Base-by-base conservation (phyloP, 2,329 filamentous ascomycete species). In the Epichloe festucae region DNA sequence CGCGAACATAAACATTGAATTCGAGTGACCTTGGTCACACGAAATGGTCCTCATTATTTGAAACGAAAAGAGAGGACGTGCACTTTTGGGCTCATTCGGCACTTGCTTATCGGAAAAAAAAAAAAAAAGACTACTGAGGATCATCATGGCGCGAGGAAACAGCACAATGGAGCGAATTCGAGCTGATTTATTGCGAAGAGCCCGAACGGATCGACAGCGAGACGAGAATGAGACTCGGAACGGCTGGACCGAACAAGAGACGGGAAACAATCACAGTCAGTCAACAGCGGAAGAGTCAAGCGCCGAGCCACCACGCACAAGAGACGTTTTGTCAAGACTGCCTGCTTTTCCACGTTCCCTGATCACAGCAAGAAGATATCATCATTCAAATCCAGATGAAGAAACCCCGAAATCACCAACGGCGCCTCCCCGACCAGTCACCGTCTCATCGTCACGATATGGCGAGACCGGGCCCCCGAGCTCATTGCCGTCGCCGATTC, bases 381-480 rank as follows among this genome's bases (percentile, higher is more conserved):
- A 15, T 1, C 27, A 15, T 19, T 41, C 42, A 11, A 38, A 27
- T 23, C 12, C 19, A 19, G 47, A 47, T 10, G 23, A 15, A 17
- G 67, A 72, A 46, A 73, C 69, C 19, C 73, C 74, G 36, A 79
- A 79, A 58, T 70, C 72, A 1, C 72, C 74, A 2, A 64, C 65
- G 3, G 68, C 72, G 14, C 60, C 52, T 46, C 5, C 19, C 17
- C 38, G 47, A 34, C 39, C 50, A 38, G 21, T 21, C 15, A 48
- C 34, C n/a, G 40, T 46, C 31, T 46, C 45, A 39, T 52, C 39
- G 43, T 54, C 50, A 41, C 39, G 39, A 38, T 41, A 48, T 31
- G 23, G 52, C 41, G 52, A 48, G 27, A 19, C 52, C 7, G 45
- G 47, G 7, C 23, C 47, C 7, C 55, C 56, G 19, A 52, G 46